Conservation (phyloP, 345 rosid species). For the Gossypium arboreum region DNA sequence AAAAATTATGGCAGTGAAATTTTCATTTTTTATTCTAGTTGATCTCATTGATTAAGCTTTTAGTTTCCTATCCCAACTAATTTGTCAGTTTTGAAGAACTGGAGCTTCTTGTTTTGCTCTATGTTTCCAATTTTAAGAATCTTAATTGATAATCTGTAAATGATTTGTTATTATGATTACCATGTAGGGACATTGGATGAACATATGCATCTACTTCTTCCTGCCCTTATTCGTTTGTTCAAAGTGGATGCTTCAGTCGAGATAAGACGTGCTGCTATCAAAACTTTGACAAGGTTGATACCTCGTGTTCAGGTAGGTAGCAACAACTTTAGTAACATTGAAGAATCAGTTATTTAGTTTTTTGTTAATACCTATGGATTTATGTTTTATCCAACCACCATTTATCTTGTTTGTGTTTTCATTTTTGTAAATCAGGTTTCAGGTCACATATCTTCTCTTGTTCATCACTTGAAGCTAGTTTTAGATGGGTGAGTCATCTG, state of each 20-base stretch:
- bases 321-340: constrained; percentile 5
- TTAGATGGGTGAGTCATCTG: constrained; percentile 84
- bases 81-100: not conserved
- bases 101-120: not conserved
- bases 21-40: not conserved
- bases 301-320: constrained; percentile 87
- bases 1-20: not conserved
- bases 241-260: constrained; percentile 91
- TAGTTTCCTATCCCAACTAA: not conserved
- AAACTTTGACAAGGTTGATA: constrained; percentile 91
- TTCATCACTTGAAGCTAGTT: constrained; percentile 94
- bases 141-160: not conserved
- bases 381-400: not conserved
- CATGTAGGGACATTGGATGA: constrained; percentile 85
- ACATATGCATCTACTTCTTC: constrained; percentile 98
- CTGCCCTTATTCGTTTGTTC: constrained; percentile 87
- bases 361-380: too few species aligned
- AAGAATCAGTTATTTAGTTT: not conserved
- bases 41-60: not conserved
- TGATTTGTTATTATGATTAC: constrained; percentile 8
- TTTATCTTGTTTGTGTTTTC: constrained; percentile 14
- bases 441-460: constrained; percentile 92
- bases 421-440: constrained; percentile 59
- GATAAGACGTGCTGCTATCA: constrained; percentile 78
- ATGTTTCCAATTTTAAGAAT: not conserved